Conservation (phyloP, 345 rosid genomes). For the Aquilaria malaccensis region DNA sequence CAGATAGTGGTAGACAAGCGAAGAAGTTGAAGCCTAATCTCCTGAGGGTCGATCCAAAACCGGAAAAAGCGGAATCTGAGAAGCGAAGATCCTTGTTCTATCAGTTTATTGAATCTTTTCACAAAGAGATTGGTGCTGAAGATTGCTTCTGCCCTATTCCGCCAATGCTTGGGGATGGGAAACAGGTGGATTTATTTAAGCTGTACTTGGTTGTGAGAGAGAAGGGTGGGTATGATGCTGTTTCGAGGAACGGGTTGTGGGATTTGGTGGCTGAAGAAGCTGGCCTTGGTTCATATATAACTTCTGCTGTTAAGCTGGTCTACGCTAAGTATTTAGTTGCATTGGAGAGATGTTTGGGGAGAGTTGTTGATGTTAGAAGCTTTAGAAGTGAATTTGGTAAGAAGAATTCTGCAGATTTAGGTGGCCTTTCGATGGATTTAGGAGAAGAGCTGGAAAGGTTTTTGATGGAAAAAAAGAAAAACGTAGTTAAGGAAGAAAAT, state of each 20-base stretch:
- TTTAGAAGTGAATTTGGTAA: background rate
- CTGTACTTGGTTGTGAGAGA: constrained; percentile 40
- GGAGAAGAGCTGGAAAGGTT: constrained; percentile 27
- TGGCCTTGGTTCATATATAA: constrained; percentile 28
- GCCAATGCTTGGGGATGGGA: constrained; percentile 52
- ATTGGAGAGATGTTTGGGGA: constrained; percentile 37
- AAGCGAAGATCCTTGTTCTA: constrained; percentile 23
- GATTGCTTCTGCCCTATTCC: constrained; percentile 28
- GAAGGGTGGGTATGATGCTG: constrained; percentile 40
- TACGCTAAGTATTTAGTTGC: constrained; percentile 44
- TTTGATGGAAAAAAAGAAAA: constrained; percentile 26
- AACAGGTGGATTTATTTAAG: constrained; percentile 38
- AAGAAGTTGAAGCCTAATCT: constrained; percentile 13
- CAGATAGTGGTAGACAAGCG: constrained; percentile 18
- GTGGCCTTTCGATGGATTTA: constrained; percentile 24
- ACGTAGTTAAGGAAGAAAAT: constrained; percentile 18
- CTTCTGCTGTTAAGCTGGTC: constrained; percentile 34
- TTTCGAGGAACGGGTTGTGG: constrained; percentile 39
- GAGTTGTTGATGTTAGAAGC: constrained; percentile 15
- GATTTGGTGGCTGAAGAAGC: constrained; percentile 39
- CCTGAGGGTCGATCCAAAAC: constrained; percentile 10
- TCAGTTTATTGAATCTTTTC: constrained; percentile 22
- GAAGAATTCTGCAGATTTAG: constrained; percentile 12
- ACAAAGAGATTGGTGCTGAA: constrained; percentile 18
- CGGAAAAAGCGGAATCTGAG: constrained; percentile 12